Percentiles rank a stretch among this genome's conserved stretches.
Conservation (phyloP, 1,284 basidiomycete species). For the Somion occarium region DNA sequence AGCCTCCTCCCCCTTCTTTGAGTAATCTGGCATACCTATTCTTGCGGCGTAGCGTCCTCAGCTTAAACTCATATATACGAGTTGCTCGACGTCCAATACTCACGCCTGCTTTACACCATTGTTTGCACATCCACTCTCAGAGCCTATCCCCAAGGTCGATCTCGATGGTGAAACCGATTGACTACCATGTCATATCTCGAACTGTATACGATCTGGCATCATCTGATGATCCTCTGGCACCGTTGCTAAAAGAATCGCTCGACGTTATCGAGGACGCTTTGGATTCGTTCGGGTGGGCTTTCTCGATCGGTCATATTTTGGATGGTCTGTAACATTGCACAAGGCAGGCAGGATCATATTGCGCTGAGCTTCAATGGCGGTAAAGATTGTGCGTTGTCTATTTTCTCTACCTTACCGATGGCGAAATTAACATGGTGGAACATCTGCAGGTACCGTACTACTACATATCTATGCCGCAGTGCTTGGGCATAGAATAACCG, state of each 20-base stretch:
- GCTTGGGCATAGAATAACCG: conserved; percentile 41
- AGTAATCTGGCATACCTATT: background rate
- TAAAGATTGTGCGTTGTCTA: conserved; percentile 84
- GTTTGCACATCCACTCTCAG: background rate
- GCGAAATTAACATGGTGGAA: background rate
- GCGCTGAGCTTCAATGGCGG: conserved; percentile 97
- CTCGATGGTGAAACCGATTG: conserved; percentile 15
- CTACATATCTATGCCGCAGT: conserved; percentile 84
- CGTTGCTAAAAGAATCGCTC: conserved; percentile 69
- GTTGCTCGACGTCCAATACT: background rate
- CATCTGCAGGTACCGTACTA: conserved; percentile 78
- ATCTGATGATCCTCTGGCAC: conserved; percentile 49
- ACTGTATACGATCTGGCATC: conserved; percentile 56
- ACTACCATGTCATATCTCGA: conserved; percentile 37
- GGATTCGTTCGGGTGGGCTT: conserved; percentile 71
- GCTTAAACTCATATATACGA: background rate
- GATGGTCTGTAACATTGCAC: conserved; percentile 7
- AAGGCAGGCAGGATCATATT: conserved; percentile 59
- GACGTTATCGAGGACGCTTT: conserved; percentile 74
- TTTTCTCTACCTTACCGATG: background rate
- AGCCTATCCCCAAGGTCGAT: background rate
- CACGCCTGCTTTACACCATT: background rate
- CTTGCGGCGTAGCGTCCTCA: too few species aligned
- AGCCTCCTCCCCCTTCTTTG: background rate
- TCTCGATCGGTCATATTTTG: conserved; percentile 8